Evolutionary conservation across 768 basidiomycete genomes (phyloP).

Genomic region (Pilatotrama ljubarskyi): DNA sequence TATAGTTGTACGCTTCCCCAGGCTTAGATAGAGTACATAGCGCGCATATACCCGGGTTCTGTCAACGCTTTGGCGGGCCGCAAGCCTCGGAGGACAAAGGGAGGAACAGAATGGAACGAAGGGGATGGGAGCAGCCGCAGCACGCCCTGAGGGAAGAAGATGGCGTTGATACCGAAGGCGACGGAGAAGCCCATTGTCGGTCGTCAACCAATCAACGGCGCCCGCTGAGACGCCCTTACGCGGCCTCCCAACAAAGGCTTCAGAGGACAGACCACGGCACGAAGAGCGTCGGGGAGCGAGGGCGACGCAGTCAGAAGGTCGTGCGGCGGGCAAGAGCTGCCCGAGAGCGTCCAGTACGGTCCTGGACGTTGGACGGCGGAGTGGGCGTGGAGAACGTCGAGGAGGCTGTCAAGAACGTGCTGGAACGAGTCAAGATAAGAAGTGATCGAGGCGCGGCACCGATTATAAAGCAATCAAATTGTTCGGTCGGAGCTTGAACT

Average conservation of each 20-base stretch:
- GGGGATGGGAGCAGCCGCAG: conserved; percentile 6
- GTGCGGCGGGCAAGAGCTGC: background rate
- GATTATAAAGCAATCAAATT: conserved; percentile 21
- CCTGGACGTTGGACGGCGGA: no score
- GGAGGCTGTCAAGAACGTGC: conserved; percentile 10
- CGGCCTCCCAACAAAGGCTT: background rate
- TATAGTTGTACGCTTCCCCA: background rate
- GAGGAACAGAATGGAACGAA: background rate
- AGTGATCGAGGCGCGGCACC: conserved; percentile 9
- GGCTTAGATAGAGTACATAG: background rate
- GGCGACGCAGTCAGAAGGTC: background rate
- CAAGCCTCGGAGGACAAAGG: conserved; percentile 4
- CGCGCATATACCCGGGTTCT: background rate
- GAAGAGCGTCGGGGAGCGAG: background rate
- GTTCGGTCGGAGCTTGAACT: conserved; percentile 24
- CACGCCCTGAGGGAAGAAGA: conserved; percentile 2
- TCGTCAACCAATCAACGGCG: conserved; percentile 11
- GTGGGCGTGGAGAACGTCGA: conserved; percentile 3
- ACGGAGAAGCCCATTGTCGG: conserved; percentile 18
- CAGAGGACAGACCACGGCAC: background rate
- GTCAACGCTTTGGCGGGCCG: no score
- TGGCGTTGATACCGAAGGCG: conserved; percentile 15
- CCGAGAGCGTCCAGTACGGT: background rate
- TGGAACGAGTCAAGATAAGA: conserved; percentile 20
- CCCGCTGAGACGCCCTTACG: background rate